These are phyloP conservation scores for Rhizomucor pusillus DNA, from an alignment of 371 early-diverging fungal species.

Conservation along the genomic window DNA sequence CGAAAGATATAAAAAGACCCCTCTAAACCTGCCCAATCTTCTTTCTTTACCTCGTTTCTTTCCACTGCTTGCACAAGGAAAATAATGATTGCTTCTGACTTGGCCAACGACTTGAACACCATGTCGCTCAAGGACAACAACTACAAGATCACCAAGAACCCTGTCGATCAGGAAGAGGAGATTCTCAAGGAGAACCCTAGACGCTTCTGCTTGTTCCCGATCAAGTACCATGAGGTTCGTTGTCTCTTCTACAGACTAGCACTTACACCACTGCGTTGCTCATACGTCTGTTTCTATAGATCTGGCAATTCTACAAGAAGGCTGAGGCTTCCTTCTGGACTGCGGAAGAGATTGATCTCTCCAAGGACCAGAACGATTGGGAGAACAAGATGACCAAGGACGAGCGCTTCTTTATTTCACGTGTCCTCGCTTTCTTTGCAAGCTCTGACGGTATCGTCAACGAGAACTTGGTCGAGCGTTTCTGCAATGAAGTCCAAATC, in stretches of 20 bases:
- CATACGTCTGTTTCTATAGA: constrained; percentile 33
- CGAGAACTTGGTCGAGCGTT: constrained; percentile 97
- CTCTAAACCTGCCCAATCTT: background rate
- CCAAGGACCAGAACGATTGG: constrained; percentile 96
- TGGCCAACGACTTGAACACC: constrained; percentile 3
- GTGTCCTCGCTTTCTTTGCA: constrained; percentile 99
- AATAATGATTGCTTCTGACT: constrained; percentile 4
- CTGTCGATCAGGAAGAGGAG: constrained; percentile 35
- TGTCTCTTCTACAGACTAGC: background rate
- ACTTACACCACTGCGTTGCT: background rate
- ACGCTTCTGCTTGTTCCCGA: constrained; percentile 95
- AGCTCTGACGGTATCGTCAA: constrained; percentile 99
- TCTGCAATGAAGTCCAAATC: constrained; percentile 97
- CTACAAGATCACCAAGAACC: constrained; percentile 1
- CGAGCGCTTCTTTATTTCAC: constrained; percentile 96
- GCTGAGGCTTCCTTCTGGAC: constrained; percentile 99
- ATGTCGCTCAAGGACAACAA: constrained; percentile 8
- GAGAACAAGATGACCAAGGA: constrained; percentile 86
- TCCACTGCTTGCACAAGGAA: background rate
- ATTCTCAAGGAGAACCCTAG: constrained; percentile 69
- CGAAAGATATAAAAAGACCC: constrained; percentile 1
- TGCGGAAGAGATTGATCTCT: constrained; percentile 98
- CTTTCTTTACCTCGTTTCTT: background rate
- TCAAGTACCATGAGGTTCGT: constrained; percentile 88
- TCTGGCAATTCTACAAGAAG: constrained; percentile 99